A percentile compares a stretch with the other conserved stretches of the same genome.
phyloP scores from a whole-genome alignment of 805 yeast genomes.

The Nakazawaea peltata region DNA sequence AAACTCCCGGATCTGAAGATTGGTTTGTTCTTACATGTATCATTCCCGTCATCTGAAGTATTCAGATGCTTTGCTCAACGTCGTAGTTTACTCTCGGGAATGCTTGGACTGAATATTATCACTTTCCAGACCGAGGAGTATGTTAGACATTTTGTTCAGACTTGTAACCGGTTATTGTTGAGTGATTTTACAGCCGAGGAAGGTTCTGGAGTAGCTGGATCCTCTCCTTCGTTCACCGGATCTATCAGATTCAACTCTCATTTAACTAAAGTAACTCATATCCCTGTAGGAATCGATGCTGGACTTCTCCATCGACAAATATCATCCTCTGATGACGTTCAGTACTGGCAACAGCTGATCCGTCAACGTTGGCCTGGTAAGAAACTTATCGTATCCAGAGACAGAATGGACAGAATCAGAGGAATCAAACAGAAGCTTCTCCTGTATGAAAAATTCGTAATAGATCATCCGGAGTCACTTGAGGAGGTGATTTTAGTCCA shows the following conservation, averaged over 20 bases:
- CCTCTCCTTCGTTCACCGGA: too few species aligned
- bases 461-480: constrained; percentile 61
- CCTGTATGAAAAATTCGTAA: constrained; percentile 77
- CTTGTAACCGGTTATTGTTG: constrained; percentile 74
- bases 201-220: too few species aligned
- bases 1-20: constrained; percentile 75
- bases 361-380: constrained; percentile 72
- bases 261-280: constrained; percentile 45
- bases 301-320: constrained; percentile 40
- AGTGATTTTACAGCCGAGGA: constrained; percentile 68
- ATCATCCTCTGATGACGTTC: constrained; percentile 37
- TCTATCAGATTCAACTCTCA: constrained; percentile 57
- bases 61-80: constrained; percentile 92
- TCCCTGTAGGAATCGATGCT: constrained; percentile 78
- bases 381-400: constrained; percentile 75
- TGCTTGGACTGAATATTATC: constrained; percentile 82
- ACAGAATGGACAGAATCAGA: constrained; percentile 78
- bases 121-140: constrained; percentile 91
- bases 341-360: constrained; percentile 60
- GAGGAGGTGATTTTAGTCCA: constrained; percentile 72
- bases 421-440: constrained; percentile 83
- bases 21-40: constrained; percentile 87
- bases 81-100: constrained; percentile 64
- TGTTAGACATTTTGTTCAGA: constrained; percentile 88
- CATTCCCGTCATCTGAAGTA: constrained; percentile 94